Conservation (phyloP, 2,329 filamentous ascomycete genomes). For the Colletotrichum zoysiae region DNA sequence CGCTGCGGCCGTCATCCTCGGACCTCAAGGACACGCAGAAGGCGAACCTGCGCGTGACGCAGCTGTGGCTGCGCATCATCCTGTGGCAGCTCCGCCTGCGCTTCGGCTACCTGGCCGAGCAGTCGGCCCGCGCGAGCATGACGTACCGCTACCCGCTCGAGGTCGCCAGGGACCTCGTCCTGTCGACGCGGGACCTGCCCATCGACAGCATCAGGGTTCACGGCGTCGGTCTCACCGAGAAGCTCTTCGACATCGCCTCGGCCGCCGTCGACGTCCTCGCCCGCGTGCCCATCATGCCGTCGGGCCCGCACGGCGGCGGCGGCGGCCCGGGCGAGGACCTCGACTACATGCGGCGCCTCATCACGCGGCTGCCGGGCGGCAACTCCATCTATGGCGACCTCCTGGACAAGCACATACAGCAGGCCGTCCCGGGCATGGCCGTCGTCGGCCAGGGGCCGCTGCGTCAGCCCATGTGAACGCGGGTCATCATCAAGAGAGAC, state of each 20-base stretch:
- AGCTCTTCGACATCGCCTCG: conserved; percentile 60
- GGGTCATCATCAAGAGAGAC: neutral
- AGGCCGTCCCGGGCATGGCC: conserved; percentile 49
- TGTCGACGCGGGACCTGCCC: conserved; percentile 55
- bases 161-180: conserved; percentile 55
- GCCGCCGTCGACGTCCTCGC: conserved; percentile 60
- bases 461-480: conserved; percentile 10
- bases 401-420: conserved; percentile 56
- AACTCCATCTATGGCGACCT: conserved; percentile 54
- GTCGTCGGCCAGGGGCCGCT: conserved; percentile 2
- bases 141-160: conserved; percentile 59
- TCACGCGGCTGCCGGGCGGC: conserved; percentile 55
- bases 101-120: conserved; percentile 55
- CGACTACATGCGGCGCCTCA: conserved; percentile 53
- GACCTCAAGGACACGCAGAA: conserved; percentile 58
- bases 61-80: conserved; percentile 60
- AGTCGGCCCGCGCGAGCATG: conserved; percentile 49
- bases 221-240: conserved; percentile 61
- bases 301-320: conserved; percentile 45
- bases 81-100: conserved; percentile 60
- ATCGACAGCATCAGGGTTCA: conserved; percentile 57
- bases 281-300: conserved; percentile 52
- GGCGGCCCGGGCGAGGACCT: conserved; percentile 53
- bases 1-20: conserved; percentile 50
- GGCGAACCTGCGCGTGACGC: conserved; percentile 58